Evolutionary conservation across 441 rosid species (phyloP).

Genomic region (Daphne laureola): DNA sequence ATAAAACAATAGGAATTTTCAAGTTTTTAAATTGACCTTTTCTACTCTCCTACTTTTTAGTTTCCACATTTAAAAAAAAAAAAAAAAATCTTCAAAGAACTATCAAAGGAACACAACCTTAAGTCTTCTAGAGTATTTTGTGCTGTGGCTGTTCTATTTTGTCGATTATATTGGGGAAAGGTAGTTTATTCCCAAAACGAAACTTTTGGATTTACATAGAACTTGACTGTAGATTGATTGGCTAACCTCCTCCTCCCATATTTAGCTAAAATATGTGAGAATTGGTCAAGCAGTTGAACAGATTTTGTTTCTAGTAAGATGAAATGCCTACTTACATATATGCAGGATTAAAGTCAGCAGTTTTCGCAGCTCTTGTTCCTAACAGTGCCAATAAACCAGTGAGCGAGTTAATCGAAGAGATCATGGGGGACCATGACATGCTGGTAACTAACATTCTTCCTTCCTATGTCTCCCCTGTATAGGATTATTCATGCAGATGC

Average conservation of each 20-base stretch:
- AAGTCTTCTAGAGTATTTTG: too few relatives aligned
- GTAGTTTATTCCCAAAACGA: background rate
- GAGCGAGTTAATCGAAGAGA: slow-evolving; percentile 60
- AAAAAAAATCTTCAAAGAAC: too few relatives aligned
- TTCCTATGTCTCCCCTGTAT: slow-evolving; percentile 2
- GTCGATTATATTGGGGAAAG: background rate
- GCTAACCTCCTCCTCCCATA: background rate
- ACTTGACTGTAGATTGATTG: too few relatives aligned
- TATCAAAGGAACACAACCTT: too few relatives aligned
- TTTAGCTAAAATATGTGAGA: too few relatives aligned
- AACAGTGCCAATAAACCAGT: slow-evolving; percentile 72
- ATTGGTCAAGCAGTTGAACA: too few relatives aligned
- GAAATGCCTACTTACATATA: background rate
- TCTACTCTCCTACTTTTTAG: too few relatives aligned
- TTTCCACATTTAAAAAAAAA: too few relatives aligned
- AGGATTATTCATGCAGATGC: background rate
- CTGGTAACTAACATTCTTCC: slow-evolving; percentile 39
- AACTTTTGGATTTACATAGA: too few relatives aligned
- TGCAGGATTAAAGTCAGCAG: slow-evolving; percentile 63
- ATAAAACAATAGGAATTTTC: too few relatives aligned
- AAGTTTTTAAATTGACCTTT: too few relatives aligned
- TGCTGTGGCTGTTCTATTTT: too few relatives aligned
- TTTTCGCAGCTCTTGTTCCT: slow-evolving; percentile 80
- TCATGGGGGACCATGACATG: slow-evolving; percentile 88
- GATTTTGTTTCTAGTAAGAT: background rate